phyloP scores from a whole-genome alignment of 2,329 filamentous ascomycete genomes.

The Blastomyces silverae region DNA sequence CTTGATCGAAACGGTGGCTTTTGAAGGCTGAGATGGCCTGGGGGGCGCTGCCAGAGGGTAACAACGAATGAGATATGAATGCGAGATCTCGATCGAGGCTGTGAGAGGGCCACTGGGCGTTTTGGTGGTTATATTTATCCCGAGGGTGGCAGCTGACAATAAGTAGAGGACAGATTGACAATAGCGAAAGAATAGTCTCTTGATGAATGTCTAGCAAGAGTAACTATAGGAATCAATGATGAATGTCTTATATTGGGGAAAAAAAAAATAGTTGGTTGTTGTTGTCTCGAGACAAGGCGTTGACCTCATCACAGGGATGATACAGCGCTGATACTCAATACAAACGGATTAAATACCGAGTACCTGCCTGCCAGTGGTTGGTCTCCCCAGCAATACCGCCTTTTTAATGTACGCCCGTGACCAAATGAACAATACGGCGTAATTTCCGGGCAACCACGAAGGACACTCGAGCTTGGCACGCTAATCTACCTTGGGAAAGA shows the following conservation, averaged over 20 bases:
- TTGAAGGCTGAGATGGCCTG: slow-evolving; percentile 2
- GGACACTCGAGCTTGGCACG: neutral
- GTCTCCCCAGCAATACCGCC: neutral
- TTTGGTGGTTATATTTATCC: neutral
- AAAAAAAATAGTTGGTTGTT: slow-evolving; percentile 1
- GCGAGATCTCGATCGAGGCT: slow-evolving; percentile 2
- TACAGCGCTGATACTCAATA: neutral
- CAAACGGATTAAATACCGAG: neutral
- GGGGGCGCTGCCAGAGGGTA: neutral
- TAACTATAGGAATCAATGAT: neutral
- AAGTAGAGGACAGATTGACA: neutral
- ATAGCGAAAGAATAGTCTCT: neutral
- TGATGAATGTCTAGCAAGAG: neutral
- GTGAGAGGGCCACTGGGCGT: neutral
- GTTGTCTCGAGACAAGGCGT: neutral
- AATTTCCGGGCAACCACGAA: slow-evolving; percentile 8
- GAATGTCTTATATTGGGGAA: neutral
- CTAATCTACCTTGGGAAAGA: neutral
- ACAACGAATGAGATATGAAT: slow-evolving; percentile 6
- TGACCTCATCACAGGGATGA: neutral
- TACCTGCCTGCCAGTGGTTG: neutral
- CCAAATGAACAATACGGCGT: slow-evolving; percentile 1
- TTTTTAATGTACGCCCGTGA: neutral
- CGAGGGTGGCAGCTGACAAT: slow-evolving; percentile 1
- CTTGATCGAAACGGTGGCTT: slow-evolving; percentile 2